Evolutionary conservation across 495 filamentous ascomycete species (phyloP).

Genomic region (Apiosordaria backusii): DNA sequence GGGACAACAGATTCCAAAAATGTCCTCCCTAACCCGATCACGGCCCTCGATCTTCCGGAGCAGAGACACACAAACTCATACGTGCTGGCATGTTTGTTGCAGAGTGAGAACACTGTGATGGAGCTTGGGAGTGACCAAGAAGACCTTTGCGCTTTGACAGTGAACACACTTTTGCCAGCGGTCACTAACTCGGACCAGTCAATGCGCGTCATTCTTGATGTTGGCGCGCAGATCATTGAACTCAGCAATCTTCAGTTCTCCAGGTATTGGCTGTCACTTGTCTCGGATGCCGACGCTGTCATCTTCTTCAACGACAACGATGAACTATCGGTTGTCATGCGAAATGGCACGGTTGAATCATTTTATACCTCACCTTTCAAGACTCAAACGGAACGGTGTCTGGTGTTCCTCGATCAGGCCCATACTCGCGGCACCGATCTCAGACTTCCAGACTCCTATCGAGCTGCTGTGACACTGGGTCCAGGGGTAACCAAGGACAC

Average conservation of each 20-base stretch:
- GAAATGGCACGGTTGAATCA: slow-evolving; percentile 43
- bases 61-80: slow-evolving; percentile 63
- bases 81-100: slow-evolving; percentile 57
- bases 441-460: slow-evolving; percentile 55
- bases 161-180: slow-evolving; percentile 45
- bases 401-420: slow-evolving; percentile 59
- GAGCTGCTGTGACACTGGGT: slow-evolving; percentile 68
- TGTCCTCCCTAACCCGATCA: slow-evolving; percentile 54
- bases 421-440: slow-evolving; percentile 77
- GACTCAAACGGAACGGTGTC: slow-evolving; percentile 41
- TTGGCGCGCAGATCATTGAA: slow-evolving; percentile 70
- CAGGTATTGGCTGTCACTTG: slow-evolving; percentile 40
- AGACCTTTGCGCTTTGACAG: slow-evolving; percentile 26
- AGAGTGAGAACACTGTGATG: slow-evolving; percentile 50
- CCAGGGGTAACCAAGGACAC: slow-evolving; percentile 67
- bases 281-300: slow-evolving; percentile 39
- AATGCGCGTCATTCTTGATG: slow-evolving; percentile 63
- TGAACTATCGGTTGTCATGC: slow-evolving; percentile 45
- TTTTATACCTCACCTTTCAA: slow-evolving; percentile 60
- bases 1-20: slow-evolving; percentile 66
- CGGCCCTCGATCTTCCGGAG: slow-evolving; percentile 52
- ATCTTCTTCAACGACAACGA: slow-evolving; percentile 54
- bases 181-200: slow-evolving; percentile 39
- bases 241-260: slow-evolving; percentile 56
- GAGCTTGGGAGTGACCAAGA: slow-evolving; percentile 26